These are phyloP conservation scores for Crithidia sp. DNA, from an alignment of 208 protist species.

Conservation along the genomic window DNA sequence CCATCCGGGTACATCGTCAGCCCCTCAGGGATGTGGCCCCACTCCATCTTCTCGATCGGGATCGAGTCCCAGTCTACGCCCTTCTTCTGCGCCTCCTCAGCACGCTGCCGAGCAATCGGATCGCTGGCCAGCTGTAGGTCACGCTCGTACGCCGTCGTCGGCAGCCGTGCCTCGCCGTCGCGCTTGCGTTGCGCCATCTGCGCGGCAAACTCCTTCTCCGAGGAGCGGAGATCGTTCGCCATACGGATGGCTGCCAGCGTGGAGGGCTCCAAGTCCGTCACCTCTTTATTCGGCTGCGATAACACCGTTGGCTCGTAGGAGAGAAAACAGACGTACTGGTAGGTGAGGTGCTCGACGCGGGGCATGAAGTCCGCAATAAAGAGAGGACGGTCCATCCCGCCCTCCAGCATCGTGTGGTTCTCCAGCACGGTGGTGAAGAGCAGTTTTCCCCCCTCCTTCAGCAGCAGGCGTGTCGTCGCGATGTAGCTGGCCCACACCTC, in stretches of 20 bases:
- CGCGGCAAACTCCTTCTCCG: constrained; percentile 63
- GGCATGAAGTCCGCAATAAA: constrained; percentile 88
- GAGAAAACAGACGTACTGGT: constrained; percentile 95
- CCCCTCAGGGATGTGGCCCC: constrained; percentile 79
- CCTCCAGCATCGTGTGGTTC: constrained; percentile 87
- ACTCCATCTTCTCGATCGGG: constrained; percentile 66
- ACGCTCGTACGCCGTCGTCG: constrained; percentile 44
- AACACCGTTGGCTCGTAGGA: constrained; percentile 75
- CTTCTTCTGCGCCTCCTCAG: constrained; percentile 9
- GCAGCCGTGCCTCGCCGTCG: constrained; percentile 64
- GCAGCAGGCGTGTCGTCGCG: constrained; percentile 52
- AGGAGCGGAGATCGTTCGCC: constrained; percentile 77
- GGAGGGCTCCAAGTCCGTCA: constrained; percentile 26
- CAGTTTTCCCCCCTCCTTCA: constrained; percentile 73
- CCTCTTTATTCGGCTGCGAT: constrained; percentile 28
- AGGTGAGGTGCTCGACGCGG: constrained; percentile 84
- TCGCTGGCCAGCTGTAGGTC: constrained; percentile 25
- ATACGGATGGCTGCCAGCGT: constrained; percentile 56
- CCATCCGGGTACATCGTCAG: constrained; percentile 78
- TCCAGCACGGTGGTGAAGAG: constrained; percentile 92
- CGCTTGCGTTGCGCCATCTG: constrained; percentile 68
- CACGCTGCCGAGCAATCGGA: neutral
- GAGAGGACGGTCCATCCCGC: constrained; percentile 63
- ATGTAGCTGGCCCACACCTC: constrained; percentile 91
- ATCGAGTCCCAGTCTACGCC: constrained; percentile 35